These are phyloP conservation scores for Cylindrotheca fusiformis DNA, from an alignment of 108 stramenopile species.

Conservation along the genomic window DNA sequence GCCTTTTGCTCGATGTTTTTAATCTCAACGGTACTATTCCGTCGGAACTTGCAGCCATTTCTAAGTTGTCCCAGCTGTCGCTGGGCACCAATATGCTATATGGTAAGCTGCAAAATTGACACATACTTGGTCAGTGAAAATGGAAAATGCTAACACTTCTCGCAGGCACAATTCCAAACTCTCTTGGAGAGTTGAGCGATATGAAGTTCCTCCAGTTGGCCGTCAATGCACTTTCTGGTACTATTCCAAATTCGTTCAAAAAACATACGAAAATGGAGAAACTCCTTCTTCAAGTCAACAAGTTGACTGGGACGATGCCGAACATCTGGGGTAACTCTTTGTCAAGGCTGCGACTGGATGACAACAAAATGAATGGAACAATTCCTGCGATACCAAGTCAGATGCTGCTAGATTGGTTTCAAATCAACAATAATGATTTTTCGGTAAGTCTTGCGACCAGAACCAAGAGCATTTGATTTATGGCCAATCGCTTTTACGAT, in stretches of 20 bases:
- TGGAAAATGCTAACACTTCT: too few species aligned
- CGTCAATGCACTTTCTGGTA: constrained; percentile 38
- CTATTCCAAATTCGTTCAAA: constrained; percentile 11
- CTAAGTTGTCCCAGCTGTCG: not conserved
- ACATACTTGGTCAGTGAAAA: too few species aligned
- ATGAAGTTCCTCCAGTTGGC: constrained; percentile 26
- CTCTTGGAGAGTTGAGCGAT: constrained; percentile 26
- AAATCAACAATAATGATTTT: not conserved
- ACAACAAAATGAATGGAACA: constrained; percentile 45
- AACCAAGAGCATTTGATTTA: too few species aligned
- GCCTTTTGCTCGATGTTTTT: not conserved
- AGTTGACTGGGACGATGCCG: constrained; percentile 6
- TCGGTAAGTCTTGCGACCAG: not conserved
- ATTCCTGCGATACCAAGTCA: constrained; percentile 43
- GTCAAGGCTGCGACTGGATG: constrained; percentile 8
- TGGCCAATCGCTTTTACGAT: too few species aligned
- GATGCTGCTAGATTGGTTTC: constrained; percentile 1
- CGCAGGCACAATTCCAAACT: constrained; percentile 36
- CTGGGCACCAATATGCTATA: not conserved
- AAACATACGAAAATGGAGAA: not conserved
- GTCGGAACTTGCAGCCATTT: not conserved
- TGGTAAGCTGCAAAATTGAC: not conserved
- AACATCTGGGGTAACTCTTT: constrained; percentile 31
- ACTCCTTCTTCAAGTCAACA: not conserved
- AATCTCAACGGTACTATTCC: not conserved